These are phyloP conservation scores for Fusarium sp. DNA, from an alignment of 2,329 filamentous ascomycete genomes.

Conservation along the genomic window DNA sequence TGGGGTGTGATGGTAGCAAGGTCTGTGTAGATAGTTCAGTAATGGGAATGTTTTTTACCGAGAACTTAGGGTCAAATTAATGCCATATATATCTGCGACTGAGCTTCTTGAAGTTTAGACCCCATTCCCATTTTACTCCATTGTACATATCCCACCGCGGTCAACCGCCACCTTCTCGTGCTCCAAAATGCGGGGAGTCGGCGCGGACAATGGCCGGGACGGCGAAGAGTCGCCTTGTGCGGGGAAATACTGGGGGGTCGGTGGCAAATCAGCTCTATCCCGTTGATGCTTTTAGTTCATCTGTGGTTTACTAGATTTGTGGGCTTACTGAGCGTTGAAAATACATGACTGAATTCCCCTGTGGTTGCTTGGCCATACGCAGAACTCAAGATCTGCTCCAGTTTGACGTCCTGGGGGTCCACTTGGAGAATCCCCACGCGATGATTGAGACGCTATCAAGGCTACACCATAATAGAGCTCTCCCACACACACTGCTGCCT, in stretches of 20 bases:
- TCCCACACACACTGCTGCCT: too few relatives aligned
- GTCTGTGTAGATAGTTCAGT: neutral
- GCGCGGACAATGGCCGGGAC: constrained; percentile 9
- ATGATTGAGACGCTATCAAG: too few relatives aligned
- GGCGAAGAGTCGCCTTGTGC: neutral
- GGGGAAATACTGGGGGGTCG: neutral
- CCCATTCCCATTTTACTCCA: neutral
- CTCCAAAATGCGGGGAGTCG: neutral
- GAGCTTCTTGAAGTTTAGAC: neutral
- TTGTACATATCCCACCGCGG: neutral
- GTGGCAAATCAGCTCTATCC: too few relatives aligned
- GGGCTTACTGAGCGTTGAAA: too few relatives aligned
- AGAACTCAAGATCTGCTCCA: too few relatives aligned
- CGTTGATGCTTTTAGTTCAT: too few relatives aligned
- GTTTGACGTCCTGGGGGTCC: too few relatives aligned
- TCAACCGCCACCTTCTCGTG: neutral
- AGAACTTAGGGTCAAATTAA: neutral
- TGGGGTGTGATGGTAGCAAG: neutral
- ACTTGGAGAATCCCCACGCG: too few relatives aligned
- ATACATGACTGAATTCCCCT: too few relatives aligned
- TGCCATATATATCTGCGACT: neutral
- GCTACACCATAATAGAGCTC: too few relatives aligned
- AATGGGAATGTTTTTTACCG: neutral
- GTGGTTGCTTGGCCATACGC: too few relatives aligned
- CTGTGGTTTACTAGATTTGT: too few relatives aligned